phyloP scores from a whole-genome alignment of 768 basidiomycete genomes.

The Pisolithus tinctorius region DNA sequence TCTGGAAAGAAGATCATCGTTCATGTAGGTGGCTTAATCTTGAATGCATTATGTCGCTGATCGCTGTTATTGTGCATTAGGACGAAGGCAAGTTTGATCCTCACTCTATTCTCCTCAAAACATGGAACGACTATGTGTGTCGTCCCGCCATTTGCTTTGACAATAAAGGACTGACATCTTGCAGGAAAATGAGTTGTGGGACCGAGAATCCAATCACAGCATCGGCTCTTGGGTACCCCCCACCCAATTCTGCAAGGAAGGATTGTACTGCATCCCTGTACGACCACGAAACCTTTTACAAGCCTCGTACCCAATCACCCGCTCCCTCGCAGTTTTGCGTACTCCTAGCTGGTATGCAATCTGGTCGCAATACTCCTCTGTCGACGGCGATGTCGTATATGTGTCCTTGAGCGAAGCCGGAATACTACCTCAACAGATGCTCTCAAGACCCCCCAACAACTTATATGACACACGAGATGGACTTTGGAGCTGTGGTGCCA shows the following conservation, averaged over 20 bases:
- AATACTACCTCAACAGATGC: slow-evolving; percentile 52
- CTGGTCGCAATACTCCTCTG: slow-evolving; percentile 69
- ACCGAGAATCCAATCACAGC: slow-evolving; percentile 93
- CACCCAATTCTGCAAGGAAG: slow-evolving; percentile 59
- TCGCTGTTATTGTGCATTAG: slow-evolving; percentile 30
- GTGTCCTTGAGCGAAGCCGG: slow-evolving; percentile 26
- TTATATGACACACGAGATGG: slow-evolving; percentile 52
- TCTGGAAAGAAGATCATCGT: slow-evolving; percentile 93
- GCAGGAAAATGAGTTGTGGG: slow-evolving; percentile 94
- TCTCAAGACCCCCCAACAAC: slow-evolving; percentile 68
- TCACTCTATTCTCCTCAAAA: slow-evolving; percentile 86
- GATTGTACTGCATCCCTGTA: slow-evolving; percentile 76
- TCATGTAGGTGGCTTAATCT: slow-evolving; percentile 52
- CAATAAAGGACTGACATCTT: slow-evolving; percentile 1
- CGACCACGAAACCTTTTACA: slow-evolving; percentile 83
- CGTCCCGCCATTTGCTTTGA: not conserved
- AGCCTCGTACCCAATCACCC: slow-evolving; percentile 67
- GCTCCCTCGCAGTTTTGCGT: slow-evolving; percentile 61
- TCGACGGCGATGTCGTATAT: slow-evolving; percentile 29
- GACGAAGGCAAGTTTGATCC: slow-evolving; percentile 99
- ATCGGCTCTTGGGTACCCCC: slow-evolving; percentile 91
- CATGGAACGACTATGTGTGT: slow-evolving; percentile 91
- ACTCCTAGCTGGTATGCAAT: slow-evolving; percentile 62
- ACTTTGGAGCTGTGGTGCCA: no score
- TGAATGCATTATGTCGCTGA: not conserved